Evolutionary conservation across 2,329 filamentous ascomycete species (phyloP).

Genomic region (Colletotrichum neosansevieriae): DNA sequence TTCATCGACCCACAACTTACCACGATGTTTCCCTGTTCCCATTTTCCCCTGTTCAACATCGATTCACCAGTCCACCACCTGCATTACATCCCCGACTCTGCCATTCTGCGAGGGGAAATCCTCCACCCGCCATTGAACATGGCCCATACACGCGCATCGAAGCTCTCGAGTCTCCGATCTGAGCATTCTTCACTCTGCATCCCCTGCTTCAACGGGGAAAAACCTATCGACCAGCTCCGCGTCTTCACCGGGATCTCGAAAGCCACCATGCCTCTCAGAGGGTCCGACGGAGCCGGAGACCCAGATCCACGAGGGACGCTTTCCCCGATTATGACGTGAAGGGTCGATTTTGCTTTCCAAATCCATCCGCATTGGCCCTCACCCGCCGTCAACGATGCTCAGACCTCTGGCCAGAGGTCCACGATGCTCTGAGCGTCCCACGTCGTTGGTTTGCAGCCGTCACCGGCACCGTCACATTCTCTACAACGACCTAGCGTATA

Average conservation of each 20-base stretch:
- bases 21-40: neutral
- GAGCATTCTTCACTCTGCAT: neutral
- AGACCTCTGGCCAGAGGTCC: conserved; percentile 23
- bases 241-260: conserved; percentile 5
- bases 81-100: neutral
- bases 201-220: conserved; percentile 9
- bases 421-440: conserved; percentile 31
- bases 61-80: conserved; percentile 2
- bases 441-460: neutral
- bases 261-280: conserved; percentile 18
- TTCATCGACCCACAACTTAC: conserved; percentile 24
- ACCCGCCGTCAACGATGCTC: conserved; percentile 20
- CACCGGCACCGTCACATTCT: neutral
- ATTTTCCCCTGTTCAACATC: conserved; percentile 14
- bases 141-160: conserved; percentile 15
- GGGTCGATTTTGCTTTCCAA: conserved; percentile 25
- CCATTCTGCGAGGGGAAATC: conserved; percentile 17
- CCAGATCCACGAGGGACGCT: conserved; percentile 9
- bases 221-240: conserved; percentile 7
- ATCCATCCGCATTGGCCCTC: conserved; percentile 10
- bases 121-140: neutral
- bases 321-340: conserved; percentile 22
- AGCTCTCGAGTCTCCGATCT: conserved; percentile 11
- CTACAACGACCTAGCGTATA: neutral
- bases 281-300: neutral